These are phyloP conservation scores for Thalassia testudinum DNA, from an alignment of 116 monocot genomes.

Conservation along the genomic window DNA sequence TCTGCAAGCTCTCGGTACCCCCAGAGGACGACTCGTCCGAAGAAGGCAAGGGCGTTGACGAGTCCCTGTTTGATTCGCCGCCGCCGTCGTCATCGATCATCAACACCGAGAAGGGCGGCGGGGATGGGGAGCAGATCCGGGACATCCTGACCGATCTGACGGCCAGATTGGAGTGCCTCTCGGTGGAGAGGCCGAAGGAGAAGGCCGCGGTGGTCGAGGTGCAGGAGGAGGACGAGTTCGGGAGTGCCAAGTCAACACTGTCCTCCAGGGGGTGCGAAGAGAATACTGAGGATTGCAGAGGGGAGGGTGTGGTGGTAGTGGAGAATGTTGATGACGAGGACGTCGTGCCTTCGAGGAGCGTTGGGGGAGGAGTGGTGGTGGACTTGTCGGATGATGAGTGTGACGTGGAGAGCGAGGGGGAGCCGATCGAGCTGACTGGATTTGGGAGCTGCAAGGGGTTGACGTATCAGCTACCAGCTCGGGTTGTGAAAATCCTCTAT, in stretches of 20 bases:
- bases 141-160: slow-evolving; percentile 71
- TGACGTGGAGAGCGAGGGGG: not conserved
- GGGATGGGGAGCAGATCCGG: slow-evolving; percentile 18
- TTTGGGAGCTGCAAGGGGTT: slow-evolving; percentile 18
- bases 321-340: slow-evolving; percentile 9
- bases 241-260: slow-evolving; percentile 34
- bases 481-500: slow-evolving; percentile 47
- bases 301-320: slow-evolving; percentile 2
- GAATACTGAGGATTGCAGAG: not conserved
- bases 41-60: not conserved
- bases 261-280: slow-evolving; percentile 1
- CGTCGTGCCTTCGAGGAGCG: not conserved
- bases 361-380: not conserved
- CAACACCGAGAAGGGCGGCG: not conserved
- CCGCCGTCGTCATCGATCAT: too few relatives aligned
- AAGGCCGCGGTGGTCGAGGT: slow-evolving; percentile 1
- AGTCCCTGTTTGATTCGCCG: slow-evolving; percentile 14
- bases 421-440: slow-evolving; percentile 13
- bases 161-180: slow-evolving; percentile 51
- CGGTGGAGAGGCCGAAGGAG: slow-evolving; percentile 37
- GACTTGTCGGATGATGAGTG: slow-evolving; percentile 6
- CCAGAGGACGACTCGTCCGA: not conserved
- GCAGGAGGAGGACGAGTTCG: slow-evolving; percentile 15
- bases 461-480: slow-evolving; percentile 28
- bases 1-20: slow-evolving; percentile 48